Evolutionary conservation across 2,329 filamentous ascomycete genomes (phyloP).

Genomic region (Scortechinia acanthostroma): DNA sequence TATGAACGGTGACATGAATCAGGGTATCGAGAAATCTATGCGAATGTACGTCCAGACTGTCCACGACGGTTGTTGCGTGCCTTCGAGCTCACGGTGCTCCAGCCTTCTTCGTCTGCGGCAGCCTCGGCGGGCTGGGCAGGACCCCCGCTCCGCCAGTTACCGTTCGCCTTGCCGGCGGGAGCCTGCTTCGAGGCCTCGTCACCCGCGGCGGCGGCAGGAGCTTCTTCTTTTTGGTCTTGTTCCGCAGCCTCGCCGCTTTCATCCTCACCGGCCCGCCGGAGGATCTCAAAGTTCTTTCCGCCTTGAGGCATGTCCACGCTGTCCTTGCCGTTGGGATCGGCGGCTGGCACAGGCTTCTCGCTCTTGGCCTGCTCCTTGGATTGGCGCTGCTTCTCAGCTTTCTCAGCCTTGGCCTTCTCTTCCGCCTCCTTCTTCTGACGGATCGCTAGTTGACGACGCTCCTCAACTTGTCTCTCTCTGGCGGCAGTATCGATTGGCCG

Average conservation of each 20-base stretch:
- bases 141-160: neutral
- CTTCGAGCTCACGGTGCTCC: neutral
- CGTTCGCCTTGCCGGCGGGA: neutral
- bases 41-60: neutral
- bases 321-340: neutral
- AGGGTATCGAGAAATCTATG: neutral
- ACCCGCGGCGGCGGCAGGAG: neutral
- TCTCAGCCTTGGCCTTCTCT: constrained; percentile 1
- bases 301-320: neutral
- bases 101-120: neutral
- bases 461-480: neutral
- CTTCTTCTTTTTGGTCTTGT: neutral
- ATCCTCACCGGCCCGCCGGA: constrained; percentile 2
- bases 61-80: neutral
- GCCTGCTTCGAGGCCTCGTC: neutral
- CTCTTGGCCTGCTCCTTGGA: neutral
- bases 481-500: neutral
- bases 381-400: neutral
- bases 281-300: neutral
- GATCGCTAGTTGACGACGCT: neutral
- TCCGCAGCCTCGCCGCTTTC: neutral
- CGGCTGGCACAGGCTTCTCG: neutral
- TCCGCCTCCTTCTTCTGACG: constrained; percentile 1
- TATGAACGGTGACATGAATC: neutral
- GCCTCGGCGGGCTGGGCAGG: neutral